Evolutionary conservation across 768 basidiomycete species (phyloP).

Genomic region (Leccinum subgranulosum): DNA sequence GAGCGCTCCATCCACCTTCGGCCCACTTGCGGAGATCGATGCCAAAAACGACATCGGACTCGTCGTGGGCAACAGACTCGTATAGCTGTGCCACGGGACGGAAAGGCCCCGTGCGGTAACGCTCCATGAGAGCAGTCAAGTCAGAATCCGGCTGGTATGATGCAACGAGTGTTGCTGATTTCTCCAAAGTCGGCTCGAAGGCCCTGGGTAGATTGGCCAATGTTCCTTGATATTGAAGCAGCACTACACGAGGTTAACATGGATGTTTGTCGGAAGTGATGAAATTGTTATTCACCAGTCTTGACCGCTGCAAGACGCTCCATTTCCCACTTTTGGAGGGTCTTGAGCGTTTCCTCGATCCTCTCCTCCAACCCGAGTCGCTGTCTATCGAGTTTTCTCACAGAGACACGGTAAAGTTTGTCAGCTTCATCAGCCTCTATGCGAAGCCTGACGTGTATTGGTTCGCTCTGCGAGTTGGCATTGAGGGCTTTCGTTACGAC

Average conservation of each 20-base stretch:
- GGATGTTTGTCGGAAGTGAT: background rate
- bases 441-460: constrained; percentile 64
- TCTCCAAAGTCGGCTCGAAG: constrained; percentile 61
- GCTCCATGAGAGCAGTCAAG: constrained; percentile 82
- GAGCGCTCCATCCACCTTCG: constrained; percentile 70
- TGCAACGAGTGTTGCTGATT: constrained; percentile 71
- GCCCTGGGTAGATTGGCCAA: constrained; percentile 68
- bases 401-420: constrained; percentile 69
- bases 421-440: constrained; percentile 82
- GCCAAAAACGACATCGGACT: constrained; percentile 85
- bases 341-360: constrained; percentile 78
- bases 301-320: constrained; percentile 84
- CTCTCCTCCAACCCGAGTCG: constrained; percentile 83
- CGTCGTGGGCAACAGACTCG: constrained; percentile 79
- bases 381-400: constrained; percentile 81
- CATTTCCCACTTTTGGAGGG: constrained; percentile 80
- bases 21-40: constrained; percentile 91
- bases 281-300: constrained; percentile 50
- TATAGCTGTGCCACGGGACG: constrained; percentile 80
- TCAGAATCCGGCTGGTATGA: constrained; percentile 89
- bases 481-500: constrained; percentile 72
- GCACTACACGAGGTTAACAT: constrained; percentile 40
- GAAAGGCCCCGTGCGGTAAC: constrained; percentile 61
- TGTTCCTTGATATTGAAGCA: constrained; percentile 85
- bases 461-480: constrained; percentile 49